Percentiles rank a stretch among this genome's conserved stretches.
Conservation (phyloP, 805 yeast species). For the Nakazawaea pomicola region DNA sequence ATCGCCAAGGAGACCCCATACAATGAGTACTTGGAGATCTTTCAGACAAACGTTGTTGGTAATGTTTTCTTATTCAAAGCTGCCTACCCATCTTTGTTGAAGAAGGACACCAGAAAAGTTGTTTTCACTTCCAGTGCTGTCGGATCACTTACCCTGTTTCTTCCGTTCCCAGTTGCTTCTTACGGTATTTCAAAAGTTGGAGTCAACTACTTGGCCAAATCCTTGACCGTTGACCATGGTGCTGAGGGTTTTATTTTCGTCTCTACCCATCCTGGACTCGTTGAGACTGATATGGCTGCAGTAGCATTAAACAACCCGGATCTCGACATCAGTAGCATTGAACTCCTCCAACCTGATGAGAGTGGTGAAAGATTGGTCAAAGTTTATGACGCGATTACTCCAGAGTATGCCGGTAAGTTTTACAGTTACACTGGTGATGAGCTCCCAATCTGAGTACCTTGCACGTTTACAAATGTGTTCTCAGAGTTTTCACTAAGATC, state of each 20-base stretch:
- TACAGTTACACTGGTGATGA: conserved; percentile 15
- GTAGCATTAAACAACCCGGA: too few species aligned
- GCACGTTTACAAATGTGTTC: too few species aligned
- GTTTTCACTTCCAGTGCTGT: conserved; percentile 24
- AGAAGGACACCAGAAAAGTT: conserved; percentile 21
- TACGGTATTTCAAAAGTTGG: conserved; percentile 36
- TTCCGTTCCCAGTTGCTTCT: conserved; percentile 19
- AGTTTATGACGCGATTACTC: neutral
- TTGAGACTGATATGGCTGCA: neutral
- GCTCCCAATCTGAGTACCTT: conserved; percentile 4
- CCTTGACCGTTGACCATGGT: conserved; percentile 21
- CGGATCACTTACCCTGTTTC: conserved; percentile 23
- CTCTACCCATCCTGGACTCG: conserved; percentile 24
- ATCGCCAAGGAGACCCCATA: too few species aligned
- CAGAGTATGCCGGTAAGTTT: conserved; percentile 15
- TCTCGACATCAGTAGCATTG: neutral
- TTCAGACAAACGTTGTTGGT: conserved; percentile 20
- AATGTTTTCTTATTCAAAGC: conserved; percentile 16
- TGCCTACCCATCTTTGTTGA: conserved; percentile 7
- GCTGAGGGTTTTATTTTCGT: conserved; percentile 23
- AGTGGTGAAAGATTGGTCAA: conserved; percentile 17
- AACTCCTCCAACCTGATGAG: too few species aligned
- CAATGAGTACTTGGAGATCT: conserved; percentile 17
- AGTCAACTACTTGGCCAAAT: conserved; percentile 23
- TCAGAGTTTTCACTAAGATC: too few species aligned